Evolutionary conservation across 495 filamentous ascomycete species (phyloP), one percentile per base, ranked within the genome.

Genomic region (Aspergillus bridgeri): DNA sequence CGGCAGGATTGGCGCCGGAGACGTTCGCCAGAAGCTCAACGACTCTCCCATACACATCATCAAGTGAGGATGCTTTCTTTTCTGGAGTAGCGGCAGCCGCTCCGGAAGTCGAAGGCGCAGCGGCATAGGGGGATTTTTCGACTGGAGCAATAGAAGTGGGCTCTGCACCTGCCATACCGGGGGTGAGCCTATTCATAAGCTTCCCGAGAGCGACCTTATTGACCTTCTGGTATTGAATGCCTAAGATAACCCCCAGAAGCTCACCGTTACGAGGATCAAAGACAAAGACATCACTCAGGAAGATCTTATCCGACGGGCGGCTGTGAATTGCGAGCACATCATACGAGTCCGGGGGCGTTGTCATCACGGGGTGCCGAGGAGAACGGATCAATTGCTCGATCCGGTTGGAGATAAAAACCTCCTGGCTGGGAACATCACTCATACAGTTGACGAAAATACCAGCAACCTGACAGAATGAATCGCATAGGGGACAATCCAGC

Each of bases 381-480:
- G 75, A 72, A 0, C 79, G 73, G 47, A 80, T 76, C 72, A 65
- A 79, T 48, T 66, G 59, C 59, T 85, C 78, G 42, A 77, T 71
- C 1, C 75, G 71, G 56, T 64, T 76, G 13, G 76, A 69, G 42
- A 85, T 77, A 51, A 68, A 85, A 51, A 83, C 78, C 4, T 82
- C 76, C 1, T 38, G 60, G 0, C 65, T 51, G 0, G 64, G 11
- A 22, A 60, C 46, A 21, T 79, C 70, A 0, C 77, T 80, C 79
- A 83, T 80, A 51, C 71, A 76, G 56, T 82, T 84, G 13, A 82
- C 74, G 62, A 65, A 83, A 20, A 84, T 71, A 0, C 80, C 78
- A 19, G 60, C 81, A 1, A 83, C 75, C 56, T 84, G 82, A 55
- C 74, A 67, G 59, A 84, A 83, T 9, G 46, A 60, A 29, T 79